Percentiles rank a stretch among this genome's conserved stretches.
Conservation (phyloP, 768 basidiomycete genomes). For the Suillus lakei region DNA sequence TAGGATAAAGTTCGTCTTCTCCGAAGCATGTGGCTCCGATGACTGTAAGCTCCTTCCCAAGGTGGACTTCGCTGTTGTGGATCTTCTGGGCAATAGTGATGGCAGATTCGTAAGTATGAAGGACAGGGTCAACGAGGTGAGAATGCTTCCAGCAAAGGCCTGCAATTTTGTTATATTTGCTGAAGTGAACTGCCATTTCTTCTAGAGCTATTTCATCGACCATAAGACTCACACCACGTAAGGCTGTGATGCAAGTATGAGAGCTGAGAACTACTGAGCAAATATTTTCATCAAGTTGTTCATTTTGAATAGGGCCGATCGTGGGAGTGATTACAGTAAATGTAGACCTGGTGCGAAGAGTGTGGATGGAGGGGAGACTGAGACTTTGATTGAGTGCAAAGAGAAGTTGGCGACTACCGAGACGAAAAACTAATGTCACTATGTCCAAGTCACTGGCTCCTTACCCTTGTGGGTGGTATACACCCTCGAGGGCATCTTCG, state of each 20-base stretch:
- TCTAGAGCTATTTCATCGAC: slow-evolving; percentile 21
- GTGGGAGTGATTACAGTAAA: slow-evolving; percentile 18
- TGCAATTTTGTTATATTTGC: slow-evolving; percentile 12
- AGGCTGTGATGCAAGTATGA: neutral
- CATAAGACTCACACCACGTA: slow-evolving; percentile 13
- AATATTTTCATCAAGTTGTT: slow-evolving; percentile 17
- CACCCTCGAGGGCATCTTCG: slow-evolving; percentile 7
- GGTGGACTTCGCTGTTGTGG: slow-evolving; percentile 8
- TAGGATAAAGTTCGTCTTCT: slow-evolving; percentile 11
- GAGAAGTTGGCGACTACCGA: slow-evolving; percentile 16
- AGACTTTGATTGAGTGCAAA: slow-evolving; percentile 19
- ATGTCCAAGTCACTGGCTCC: slow-evolving; percentile 11
- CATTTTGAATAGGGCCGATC: slow-evolving; percentile 8
- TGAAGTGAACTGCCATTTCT: slow-evolving; percentile 15
- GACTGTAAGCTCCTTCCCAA: slow-evolving; percentile 20
- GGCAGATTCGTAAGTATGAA: slow-evolving; percentile 12
- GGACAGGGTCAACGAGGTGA: neutral
- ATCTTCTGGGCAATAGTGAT: neutral
- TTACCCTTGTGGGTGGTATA: slow-evolving; percentile 1
- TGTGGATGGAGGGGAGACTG: slow-evolving; percentile 16
- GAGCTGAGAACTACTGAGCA: slow-evolving; percentile 10
- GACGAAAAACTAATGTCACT: slow-evolving; percentile 10
- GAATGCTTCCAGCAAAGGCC: slow-evolving; percentile 22
- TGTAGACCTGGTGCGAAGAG: slow-evolving; percentile 6
- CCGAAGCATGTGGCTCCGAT: slow-evolving; percentile 10